Percentiles rank a stretch among this genome's conserved stretches.
These are phyloP conservation scores for Thielaviopsis musarum DNA, from an alignment of 2,329 filamentous ascomycete genomes.

Conservation along the genomic window DNA sequence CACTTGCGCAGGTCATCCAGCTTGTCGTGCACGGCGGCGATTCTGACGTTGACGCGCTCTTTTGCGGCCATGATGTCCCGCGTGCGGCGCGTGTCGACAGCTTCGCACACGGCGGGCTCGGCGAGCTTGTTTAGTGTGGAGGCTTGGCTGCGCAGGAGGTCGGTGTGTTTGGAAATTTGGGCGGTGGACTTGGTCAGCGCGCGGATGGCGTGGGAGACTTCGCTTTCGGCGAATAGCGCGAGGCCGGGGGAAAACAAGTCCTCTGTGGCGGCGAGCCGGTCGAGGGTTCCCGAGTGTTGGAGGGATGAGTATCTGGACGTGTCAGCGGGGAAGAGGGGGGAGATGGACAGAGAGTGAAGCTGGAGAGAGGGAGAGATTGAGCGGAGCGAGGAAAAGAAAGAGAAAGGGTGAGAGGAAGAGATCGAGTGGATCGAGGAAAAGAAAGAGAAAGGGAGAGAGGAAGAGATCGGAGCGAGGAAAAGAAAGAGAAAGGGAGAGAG, in stretches of 20 bases:
- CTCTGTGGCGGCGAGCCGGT: conserved; percentile 26
- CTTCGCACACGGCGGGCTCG: no score
- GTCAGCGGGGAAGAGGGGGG: background rate
- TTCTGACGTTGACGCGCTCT: conserved; percentile 16
- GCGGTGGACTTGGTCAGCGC: conserved; percentile 48
- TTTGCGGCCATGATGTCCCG: background rate
- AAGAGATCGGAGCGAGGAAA: background rate
- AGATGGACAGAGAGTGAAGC: no score
- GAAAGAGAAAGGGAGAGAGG: no score
- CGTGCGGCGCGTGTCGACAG: no score
- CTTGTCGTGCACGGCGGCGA: conserved; percentile 28
- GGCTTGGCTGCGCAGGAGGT: conserved; percentile 43
- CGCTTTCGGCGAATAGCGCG: conserved; percentile 35
- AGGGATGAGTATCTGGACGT: conserved; percentile 30
- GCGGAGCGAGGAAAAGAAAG: no score
- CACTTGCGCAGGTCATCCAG: conserved; percentile 28
- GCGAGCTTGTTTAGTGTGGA: conserved; percentile 38
- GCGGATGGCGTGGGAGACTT: conserved; percentile 43
- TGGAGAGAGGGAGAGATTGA: no score
- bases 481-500: background rate
- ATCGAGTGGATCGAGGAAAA: no score
- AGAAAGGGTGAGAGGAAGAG: no score
- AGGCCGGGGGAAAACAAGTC: conserved; percentile 29
- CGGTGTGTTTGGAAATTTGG: conserved; percentile 46
- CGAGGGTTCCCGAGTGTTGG: conserved; percentile 30